These are phyloP conservation scores for Rhizoclosmatium sp. DNA, from an alignment of 192 early-diverging fungal species.

Conservation along the genomic window DNA sequence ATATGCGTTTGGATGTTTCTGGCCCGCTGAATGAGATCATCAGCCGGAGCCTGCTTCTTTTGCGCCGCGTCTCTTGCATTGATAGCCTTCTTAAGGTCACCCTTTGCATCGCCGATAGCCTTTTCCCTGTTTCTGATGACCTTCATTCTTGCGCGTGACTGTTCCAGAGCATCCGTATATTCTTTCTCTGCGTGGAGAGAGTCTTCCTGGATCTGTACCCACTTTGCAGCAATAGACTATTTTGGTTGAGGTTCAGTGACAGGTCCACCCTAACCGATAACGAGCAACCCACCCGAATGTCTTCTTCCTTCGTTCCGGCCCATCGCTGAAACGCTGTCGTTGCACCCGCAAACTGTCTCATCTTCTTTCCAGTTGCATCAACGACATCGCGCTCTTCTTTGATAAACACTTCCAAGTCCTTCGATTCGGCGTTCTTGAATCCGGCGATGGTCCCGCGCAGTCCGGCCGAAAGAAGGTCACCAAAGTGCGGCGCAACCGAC, in stretches of 20 bases:
- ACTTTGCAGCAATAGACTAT: slow-evolving; percentile 24
- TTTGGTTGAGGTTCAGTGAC: not conserved
- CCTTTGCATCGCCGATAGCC: slow-evolving; percentile 25
- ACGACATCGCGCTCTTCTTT: slow-evolving; percentile 43
- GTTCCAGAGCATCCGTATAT: slow-evolving; percentile 26
- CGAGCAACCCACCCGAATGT: slow-evolving; percentile 18
- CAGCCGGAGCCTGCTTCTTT: slow-evolving; percentile 32
- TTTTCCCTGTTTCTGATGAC: slow-evolving; percentile 37
- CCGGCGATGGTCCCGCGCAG: slow-evolving; percentile 9
- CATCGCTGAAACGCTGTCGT: not conserved
- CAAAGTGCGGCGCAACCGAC: not conserved
- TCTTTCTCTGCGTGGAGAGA: slow-evolving; percentile 27
- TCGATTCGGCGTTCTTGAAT: slow-evolving; percentile 22
- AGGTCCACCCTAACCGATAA: not conserved
- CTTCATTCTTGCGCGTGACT: slow-evolving; percentile 28
- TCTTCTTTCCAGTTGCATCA: not conserved
- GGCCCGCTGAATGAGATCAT: slow-evolving; percentile 14
- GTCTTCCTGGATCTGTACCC: slow-evolving; percentile 4
- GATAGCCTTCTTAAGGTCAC: not conserved
- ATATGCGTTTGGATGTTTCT: slow-evolving; percentile 27
- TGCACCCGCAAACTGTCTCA: slow-evolving; percentile 4
- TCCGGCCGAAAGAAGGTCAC: not conserved
- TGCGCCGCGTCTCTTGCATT: slow-evolving; percentile 20
- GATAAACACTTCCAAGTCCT: slow-evolving; percentile 22
- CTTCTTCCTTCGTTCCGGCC: slow-evolving; percentile 33